Evolutionary conservation across 148 eudicot species (phyloP), one percentile per base, ranked within the genome.

Genomic region (Chenopodium album): DNA sequence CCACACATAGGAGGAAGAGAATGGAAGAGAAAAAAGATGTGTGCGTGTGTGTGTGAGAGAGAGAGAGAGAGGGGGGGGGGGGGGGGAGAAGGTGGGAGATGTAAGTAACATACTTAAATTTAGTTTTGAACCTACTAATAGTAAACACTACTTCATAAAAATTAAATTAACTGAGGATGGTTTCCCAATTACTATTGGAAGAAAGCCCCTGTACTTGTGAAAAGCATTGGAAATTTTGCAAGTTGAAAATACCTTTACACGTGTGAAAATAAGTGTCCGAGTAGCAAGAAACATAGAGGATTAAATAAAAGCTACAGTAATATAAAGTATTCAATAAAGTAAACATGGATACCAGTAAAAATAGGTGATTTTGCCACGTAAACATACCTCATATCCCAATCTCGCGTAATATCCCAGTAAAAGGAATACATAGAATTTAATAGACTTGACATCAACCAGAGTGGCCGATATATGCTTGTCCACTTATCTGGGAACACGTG

Each of bases 321-420:
- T 8, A 41, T 41, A 6, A 41, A 6, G 8, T 41, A 66, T 50
- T 11, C 14, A 50, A 50, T 50, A 6, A 46, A 50, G 62, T 56
- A 56, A 17, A 44, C 60, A n/a, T 20, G 50, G 52, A 22, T 60
- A 28, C 54, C 29, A 75, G 19, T 41, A 50, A 56, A n/a, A 73
- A 14, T 8, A 17, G 44, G 44, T 71, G 47, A 69, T 26, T 68
- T 44, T 82, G 52, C 34, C 72, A 60, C 69, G 82, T 47, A 73
- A 29, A 50, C 62, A 52, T 93, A 96, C 99, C 99, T 96, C 91
- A 96, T 83, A 88, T 96, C 98, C 99, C 99, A 96, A 87, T 96
- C 99, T 83, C 97, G 91, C 46, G 92, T 89, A 56, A 96, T 85
- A 85, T 96, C 99, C 99, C 99, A 96, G 85, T 96, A 96, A 89